Percentiles rank a stretch among this genome's conserved stretches.
Evolutionary conservation across 2,329 filamentous ascomycete genomes (phyloP).

Genomic region (Diaporthe capsici): DNA sequence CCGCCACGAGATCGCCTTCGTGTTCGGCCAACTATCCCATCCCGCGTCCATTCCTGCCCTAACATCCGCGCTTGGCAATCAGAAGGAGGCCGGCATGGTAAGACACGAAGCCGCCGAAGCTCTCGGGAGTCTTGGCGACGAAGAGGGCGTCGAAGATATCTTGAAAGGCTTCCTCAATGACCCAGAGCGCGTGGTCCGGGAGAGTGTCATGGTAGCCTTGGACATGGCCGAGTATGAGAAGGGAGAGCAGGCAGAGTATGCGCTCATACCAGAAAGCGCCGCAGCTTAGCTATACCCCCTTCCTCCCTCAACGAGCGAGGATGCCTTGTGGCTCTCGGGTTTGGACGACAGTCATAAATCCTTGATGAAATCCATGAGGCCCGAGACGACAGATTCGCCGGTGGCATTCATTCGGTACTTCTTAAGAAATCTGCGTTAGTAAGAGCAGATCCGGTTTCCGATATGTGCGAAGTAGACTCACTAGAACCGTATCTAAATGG

Average conservation of each 20-base stretch:
- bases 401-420: neutral
- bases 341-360: neutral
- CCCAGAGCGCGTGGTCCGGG: constrained; percentile 91
- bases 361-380: constrained; percentile 7
- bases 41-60: constrained; percentile 96
- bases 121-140: constrained; percentile 91
- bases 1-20: constrained; percentile 97
- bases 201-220: constrained; percentile 94
- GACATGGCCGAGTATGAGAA: constrained; percentile 99
- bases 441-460: neutral
- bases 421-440: neutral
- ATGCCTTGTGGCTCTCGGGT: constrained; percentile 18
- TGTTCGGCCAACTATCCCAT: constrained; percentile 96
- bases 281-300: constrained; percentile 50
- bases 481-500: constrained; percentile 12
- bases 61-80: constrained; percentile 81
- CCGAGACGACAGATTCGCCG: neutral
- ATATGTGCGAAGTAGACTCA: neutral
- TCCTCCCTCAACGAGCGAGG: neutral
- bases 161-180: constrained; percentile 89
- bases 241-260: constrained; percentile 90
- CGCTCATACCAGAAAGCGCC: constrained; percentile 80
- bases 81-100: constrained; percentile 93
- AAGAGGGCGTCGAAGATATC: constrained; percentile 91
- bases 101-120: constrained; percentile 98